Conservation (phyloP, 73 alveolate genomes). For the Paramecium sonneborni region DNA sequence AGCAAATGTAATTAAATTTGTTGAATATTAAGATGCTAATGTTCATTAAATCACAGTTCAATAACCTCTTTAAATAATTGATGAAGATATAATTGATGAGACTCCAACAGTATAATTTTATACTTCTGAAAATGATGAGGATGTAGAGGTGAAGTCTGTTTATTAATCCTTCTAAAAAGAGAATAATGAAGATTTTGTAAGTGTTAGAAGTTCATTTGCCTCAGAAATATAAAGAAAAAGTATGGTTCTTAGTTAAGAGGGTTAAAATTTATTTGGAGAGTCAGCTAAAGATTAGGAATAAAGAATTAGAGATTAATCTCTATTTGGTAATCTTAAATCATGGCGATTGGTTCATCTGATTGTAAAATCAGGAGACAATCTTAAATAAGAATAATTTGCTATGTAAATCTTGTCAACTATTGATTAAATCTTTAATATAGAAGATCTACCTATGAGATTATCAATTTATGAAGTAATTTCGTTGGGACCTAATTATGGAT, state of each 20-base stretch:
- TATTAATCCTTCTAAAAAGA: not conserved
- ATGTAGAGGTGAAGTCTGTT: not conserved
- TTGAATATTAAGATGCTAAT: not conserved
- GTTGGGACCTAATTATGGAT: constrained; percentile 88
- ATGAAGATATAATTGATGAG: constrained; percentile 12
- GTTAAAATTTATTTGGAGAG: constrained; percentile 53
- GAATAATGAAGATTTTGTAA: not conserved
- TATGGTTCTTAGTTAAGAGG: not conserved
- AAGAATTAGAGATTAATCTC: constrained; percentile 42
- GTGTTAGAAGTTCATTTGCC: not conserved
- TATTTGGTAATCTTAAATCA: constrained; percentile 56
- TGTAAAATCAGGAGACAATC: constrained; percentile 76
- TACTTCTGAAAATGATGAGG: not conserved
- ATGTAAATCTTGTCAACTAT: constrained; percentile 75
- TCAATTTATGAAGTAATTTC: constrained; percentile 89
- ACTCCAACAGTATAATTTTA: constrained; percentile 19
- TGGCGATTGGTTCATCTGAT: constrained; percentile 64
- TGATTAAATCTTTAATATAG: constrained; percentile 74
- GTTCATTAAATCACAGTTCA: not conserved
- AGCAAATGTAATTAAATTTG: not conserved
- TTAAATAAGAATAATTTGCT: constrained; percentile 79
- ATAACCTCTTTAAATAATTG: constrained; percentile 8
- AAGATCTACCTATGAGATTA: constrained; percentile 74
- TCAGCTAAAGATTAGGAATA: constrained; percentile 37
- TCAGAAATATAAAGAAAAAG: not conserved